Evolutionary conservation across 1,284 basidiomycete species (phyloP).

Genomic region (Xerocomus nothofagi): DNA sequence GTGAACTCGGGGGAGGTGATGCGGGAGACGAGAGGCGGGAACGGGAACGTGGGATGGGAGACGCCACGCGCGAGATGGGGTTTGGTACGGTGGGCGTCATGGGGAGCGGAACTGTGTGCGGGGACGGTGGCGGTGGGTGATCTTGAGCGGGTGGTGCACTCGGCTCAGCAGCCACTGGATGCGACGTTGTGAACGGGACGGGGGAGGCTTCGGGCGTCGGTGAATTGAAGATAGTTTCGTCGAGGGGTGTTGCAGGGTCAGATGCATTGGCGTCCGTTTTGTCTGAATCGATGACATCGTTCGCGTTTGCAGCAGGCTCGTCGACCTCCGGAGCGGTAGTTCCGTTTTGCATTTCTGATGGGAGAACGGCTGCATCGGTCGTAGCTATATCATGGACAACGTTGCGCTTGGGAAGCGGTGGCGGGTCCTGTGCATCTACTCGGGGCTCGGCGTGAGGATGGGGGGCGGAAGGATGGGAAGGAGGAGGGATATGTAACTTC

Average conservation of each 20-base stretch:
- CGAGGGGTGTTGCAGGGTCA: conserved; percentile 9
- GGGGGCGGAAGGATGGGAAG: conserved; percentile 38
- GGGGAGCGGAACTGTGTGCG: conserved; percentile 25
- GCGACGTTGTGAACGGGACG: neutral
- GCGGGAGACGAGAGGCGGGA: conserved; percentile 27
- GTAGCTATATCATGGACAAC: neutral
- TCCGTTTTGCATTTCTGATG: neutral
- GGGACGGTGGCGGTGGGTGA: conserved; percentile 12
- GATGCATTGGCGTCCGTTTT: conserved; percentile 4
- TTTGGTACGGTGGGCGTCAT: conserved; percentile 21
- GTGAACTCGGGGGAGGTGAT: conserved; percentile 25
- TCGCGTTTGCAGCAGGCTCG: neutral
- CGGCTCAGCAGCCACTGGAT: conserved; percentile 3
- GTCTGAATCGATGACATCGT: conserved; percentile 8
- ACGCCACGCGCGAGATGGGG: conserved; percentile 15
- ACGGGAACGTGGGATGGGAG: conserved; percentile 23
- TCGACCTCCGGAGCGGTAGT: neutral
- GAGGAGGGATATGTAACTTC: conserved; percentile 40
- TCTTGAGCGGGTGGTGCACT: conserved; percentile 7
- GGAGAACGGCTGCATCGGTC: neutral
- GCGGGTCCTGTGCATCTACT: conserved; percentile 19
- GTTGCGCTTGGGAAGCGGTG: conserved; percentile 31
- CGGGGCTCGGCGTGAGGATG: conserved; percentile 20
- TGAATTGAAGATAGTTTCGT: conserved; percentile 17
- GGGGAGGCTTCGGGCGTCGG: conserved; percentile 6